Conservation (phyloP, 1,139 yeast species). For the Debaryomyces sp. region DNA sequence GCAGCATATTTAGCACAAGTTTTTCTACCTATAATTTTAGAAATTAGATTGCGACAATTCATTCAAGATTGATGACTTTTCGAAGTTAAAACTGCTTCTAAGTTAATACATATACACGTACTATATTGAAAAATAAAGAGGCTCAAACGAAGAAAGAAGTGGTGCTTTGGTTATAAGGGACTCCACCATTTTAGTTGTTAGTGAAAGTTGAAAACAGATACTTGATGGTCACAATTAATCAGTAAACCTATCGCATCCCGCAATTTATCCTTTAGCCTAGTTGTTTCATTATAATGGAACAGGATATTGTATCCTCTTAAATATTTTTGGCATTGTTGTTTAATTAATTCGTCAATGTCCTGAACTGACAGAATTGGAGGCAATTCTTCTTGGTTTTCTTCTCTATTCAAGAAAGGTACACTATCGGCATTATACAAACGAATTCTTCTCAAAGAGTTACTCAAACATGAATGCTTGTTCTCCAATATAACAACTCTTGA, state of each 20-base stretch:
- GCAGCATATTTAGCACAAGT: neutral
- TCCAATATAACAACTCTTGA: neutral
- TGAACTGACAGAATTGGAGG: slow-evolving; percentile 12
- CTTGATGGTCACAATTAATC: neutral
- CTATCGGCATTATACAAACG: neutral
- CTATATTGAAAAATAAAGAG: no score
- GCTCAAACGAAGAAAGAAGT: no score
- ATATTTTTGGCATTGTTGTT: neutral
- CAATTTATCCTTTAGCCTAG: neutral
- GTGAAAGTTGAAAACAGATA: neutral
- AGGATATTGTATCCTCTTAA: slow-evolving; percentile 3
- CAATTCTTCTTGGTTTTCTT: slow-evolving; percentile 13
- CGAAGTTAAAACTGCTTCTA: no score
- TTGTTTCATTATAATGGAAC: neutral
- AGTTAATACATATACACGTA: no score
- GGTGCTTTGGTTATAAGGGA: neutral
- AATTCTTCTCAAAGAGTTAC: neutral
- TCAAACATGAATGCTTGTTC: neutral
- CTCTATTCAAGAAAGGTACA: slow-evolving; percentile 4
- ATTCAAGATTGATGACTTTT: neutral
- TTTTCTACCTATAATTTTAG: neutral
- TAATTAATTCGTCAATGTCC: slow-evolving; percentile 3
- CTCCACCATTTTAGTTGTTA: neutral
- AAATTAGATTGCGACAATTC: neutral
- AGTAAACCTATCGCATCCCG: slow-evolving; percentile 4